Conservation (phyloP, 164 flowering plant species). For the Nelumbo lutea region DNA sequence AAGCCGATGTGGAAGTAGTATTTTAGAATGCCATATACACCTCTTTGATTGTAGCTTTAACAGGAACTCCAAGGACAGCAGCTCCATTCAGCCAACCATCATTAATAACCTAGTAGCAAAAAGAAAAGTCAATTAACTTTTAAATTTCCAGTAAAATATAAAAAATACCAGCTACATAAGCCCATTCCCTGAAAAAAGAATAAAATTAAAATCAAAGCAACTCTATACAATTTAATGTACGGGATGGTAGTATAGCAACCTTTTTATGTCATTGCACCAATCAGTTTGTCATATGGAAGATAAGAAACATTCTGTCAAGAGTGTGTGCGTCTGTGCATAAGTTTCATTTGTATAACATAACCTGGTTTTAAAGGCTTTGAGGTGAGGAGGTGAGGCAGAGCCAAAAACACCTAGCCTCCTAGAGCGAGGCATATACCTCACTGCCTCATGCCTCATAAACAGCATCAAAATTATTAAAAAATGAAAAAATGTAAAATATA, state of each 20-base stretch:
- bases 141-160: background rate
- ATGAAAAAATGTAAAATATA: no score
- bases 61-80: conserved; percentile 98
- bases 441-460: no score
- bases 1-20: background rate
- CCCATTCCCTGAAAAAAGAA: background rate
- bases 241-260: background rate
- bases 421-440: no score
- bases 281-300: background rate
- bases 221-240: background rate
- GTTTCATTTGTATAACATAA: no score
- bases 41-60: conserved; percentile 97
- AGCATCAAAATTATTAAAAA: no score
- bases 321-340: no score
- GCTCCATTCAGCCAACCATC: conserved; percentile 83
- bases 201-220: background rate
- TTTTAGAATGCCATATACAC: conserved; percentile 22
- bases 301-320: background rate
- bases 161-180: background rate
- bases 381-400: no score
- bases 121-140: background rate
- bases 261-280: background rate
- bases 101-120: conserved; percentile 59
- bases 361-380: no score
- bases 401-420: no score